Conservation (phyloP, 2,329 filamentous ascomycete genomes). For the Orbilia brochopaga region DNA sequence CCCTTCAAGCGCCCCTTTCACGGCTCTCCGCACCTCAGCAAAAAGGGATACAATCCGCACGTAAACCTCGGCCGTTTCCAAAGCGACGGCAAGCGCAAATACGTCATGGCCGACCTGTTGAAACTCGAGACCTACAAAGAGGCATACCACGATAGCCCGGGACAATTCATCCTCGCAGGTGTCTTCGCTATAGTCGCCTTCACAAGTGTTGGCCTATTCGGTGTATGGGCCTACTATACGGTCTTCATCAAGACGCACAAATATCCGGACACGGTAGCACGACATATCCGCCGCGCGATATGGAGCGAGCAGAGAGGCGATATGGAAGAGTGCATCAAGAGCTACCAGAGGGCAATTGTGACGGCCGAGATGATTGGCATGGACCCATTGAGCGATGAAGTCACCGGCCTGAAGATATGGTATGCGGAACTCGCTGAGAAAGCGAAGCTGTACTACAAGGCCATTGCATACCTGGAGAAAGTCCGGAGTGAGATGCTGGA, state of each 20-base stretch:
- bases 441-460: slow-evolving; percentile 71
- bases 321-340: slow-evolving; percentile 76
- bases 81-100: slow-evolving; percentile 16
- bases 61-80: slow-evolving; percentile 27
- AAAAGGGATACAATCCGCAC: slow-evolving; percentile 21
- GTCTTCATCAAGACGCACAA: slow-evolving; percentile 53
- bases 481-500: slow-evolving; percentile 71
- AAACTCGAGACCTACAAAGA: slow-evolving; percentile 43
- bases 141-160: slow-evolving; percentile 37
- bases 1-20: slow-evolving; percentile 8
- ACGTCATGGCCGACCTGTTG: slow-evolving; percentile 34
- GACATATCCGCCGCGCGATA: slow-evolving; percentile 79
- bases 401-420: slow-evolving; percentile 85
- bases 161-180: slow-evolving; percentile 20
- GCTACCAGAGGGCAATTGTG: slow-evolving; percentile 79
- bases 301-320: slow-evolving; percentile 83
- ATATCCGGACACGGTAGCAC: slow-evolving; percentile 73
- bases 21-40: slow-evolving; percentile 14
- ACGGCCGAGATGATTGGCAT: slow-evolving; percentile 75
- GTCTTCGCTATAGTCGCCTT: slow-evolving; percentile 4
- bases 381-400: slow-evolving; percentile 88
- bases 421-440: slow-evolving; percentile 80
- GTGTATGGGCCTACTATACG: slow-evolving; percentile 3
- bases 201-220: background rate
- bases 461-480: slow-evolving; percentile 79